Evolutionary conservation across 2,329 filamentous ascomycete genomes (phyloP).

Genomic region (Stachybotrys chartarum): DNA sequence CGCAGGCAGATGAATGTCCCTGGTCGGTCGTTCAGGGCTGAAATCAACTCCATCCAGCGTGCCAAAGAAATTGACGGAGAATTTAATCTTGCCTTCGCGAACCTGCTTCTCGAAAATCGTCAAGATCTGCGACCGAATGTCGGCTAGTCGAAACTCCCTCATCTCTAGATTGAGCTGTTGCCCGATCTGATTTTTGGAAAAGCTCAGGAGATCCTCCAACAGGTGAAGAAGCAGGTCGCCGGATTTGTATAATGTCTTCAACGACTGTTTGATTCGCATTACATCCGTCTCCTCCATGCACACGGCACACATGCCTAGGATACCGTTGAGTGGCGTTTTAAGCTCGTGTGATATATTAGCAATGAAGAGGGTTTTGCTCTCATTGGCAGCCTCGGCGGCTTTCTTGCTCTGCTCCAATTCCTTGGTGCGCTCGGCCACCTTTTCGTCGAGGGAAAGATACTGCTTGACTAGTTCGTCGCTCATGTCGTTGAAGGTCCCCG

Average conservation of each 20-base stretch:
- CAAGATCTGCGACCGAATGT: slow-evolving; percentile 73
- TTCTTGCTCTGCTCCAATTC: slow-evolving; percentile 87
- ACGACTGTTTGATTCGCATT: slow-evolving; percentile 67
- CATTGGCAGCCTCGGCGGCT: slow-evolving; percentile 88
- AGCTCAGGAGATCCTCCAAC: slow-evolving; percentile 82
- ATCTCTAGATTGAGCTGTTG: slow-evolving; percentile 77
- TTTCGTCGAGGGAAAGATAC: slow-evolving; percentile 75
- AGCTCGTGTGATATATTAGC: slow-evolving; percentile 86
- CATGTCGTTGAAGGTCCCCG: slow-evolving; percentile 87
- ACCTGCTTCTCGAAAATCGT: slow-evolving; percentile 90
- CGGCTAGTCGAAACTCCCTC: slow-evolving; percentile 76
- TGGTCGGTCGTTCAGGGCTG: slow-evolving; percentile 22
- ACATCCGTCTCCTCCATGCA: slow-evolving; percentile 89
- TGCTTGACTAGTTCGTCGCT: slow-evolving; percentile 82
- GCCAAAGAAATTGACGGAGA: slow-evolving; percentile 63
- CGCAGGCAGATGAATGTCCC: slow-evolving; percentile 41
- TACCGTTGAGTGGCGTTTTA: slow-evolving; percentile 92
- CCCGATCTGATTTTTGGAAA: slow-evolving; percentile 91
- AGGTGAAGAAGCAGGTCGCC: slow-evolving; percentile 76
- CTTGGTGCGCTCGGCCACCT: slow-evolving; percentile 73
- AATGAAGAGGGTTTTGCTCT: slow-evolving; percentile 96
- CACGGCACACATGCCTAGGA: slow-evolving; percentile 87
- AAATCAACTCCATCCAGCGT: slow-evolving; percentile 10
- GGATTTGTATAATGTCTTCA: slow-evolving; percentile 74
- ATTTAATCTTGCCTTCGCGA: slow-evolving; percentile 67